Evolutionary conservation across 352 stramenopile genomes (phyloP), one percentile per base, ranked within the genome.

Genomic region (Globisporangium iwayamae): DNA sequence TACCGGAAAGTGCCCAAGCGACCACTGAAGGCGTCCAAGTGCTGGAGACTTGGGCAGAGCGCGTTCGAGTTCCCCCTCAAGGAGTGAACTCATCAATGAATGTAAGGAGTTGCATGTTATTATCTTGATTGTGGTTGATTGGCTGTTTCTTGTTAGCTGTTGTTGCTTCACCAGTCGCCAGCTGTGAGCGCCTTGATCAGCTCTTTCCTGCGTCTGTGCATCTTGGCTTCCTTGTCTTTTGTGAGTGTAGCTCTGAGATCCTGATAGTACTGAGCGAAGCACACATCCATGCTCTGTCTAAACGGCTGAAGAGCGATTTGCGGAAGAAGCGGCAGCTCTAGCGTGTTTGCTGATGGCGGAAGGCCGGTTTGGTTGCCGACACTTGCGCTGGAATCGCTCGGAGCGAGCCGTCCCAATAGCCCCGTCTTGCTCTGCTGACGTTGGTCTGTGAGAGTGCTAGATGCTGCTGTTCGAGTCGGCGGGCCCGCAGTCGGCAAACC

Each of bases 21-120:
- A 25, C 83, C 83, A 7, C 56, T 93, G 16, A 93, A 93, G 56
- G 81, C 83, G 20, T 79, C 81, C 14, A 92, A 92, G 63, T 81
- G 71, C 52, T 92, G 83, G 83, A 85, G 85, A 52, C 77, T 81
- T 28, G 75, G 70, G 7, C 60, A 56, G 22, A 73, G 69, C n/a
- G 25, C 76, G 16, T 63, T 81, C 10, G 66, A 66, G 55, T 66
- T 86, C 32, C 66, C 66, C 8, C 46, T 75, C 2, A 65, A 75
- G 18, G 66, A 76, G n/a, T 74, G 56, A 50, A 64, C 59, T 11
- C 7, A 39, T 58, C 45, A 72, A 69, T 72, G 63, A 65, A 77
- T 75, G 58, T 76, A 68, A 62, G 75, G 66, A 55, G 66, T 66
- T 58, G 58, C 61, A 65, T 58, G 53, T 18, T 32, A 54, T 60